phyloP scores from a whole-genome alignment of 2,329 filamentous ascomycete species.

The Colletotrichum magnum region DNA sequence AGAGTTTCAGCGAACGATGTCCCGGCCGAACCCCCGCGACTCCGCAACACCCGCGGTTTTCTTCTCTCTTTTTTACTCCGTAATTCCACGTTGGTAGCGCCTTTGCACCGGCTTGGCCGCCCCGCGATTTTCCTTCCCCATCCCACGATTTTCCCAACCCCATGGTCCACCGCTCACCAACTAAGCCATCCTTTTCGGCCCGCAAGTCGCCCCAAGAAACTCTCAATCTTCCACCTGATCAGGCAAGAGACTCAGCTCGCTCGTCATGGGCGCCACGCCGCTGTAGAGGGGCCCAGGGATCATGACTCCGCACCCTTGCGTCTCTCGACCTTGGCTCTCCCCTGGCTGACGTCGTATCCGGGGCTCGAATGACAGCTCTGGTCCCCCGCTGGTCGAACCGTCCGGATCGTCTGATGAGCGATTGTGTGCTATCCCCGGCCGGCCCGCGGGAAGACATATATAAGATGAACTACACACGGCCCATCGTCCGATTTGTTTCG shows the following conservation, averaged over 20 bases:
- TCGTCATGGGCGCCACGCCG: slow-evolving; percentile 21
- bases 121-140: slow-evolving; percentile 33
- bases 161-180: slow-evolving; percentile 1
- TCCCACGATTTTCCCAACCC: slow-evolving; percentile 12
- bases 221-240: background rate
- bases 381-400: background rate
- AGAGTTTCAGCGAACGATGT: slow-evolving; percentile 38
- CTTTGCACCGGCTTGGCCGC: slow-evolving; percentile 24
- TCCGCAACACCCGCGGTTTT: slow-evolving; percentile 37
- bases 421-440: background rate
- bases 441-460: slow-evolving; percentile 9
- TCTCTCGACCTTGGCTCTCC: slow-evolving; percentile 28
- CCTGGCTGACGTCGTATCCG: slow-evolving; percentile 37
- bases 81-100: slow-evolving; percentile 19
- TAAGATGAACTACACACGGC: slow-evolving; percentile 31
- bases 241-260: background rate
- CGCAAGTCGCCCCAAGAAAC: slow-evolving; percentile 26
- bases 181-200: slow-evolving; percentile 15
- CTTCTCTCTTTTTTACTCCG: slow-evolving; percentile 9
- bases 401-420: slow-evolving; percentile 3
- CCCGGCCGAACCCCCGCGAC: slow-evolving; percentile 31
- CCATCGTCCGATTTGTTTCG: background rate
- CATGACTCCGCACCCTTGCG: slow-evolving; percentile 35
- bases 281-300: slow-evolving; percentile 17
- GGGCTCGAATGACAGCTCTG: slow-evolving; percentile 10